Base-by-base conservation (phyloP, 441 rosid genomes). In the Gossypium trilobum region DNA sequence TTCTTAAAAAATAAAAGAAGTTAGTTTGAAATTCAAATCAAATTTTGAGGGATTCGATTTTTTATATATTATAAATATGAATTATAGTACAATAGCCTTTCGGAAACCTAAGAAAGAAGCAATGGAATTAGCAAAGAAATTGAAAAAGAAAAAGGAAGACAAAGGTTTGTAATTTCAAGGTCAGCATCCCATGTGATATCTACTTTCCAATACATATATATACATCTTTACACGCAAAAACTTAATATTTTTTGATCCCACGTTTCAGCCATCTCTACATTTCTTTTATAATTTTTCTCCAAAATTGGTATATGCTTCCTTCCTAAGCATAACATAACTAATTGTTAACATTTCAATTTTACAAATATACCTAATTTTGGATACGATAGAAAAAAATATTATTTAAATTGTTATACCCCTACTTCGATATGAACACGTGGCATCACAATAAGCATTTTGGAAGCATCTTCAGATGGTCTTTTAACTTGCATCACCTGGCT, bases 141-240 rank as follows among this genome's bases (percentile, higher is more conserved):
- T 57, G 14, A 22, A 22, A 22, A 14, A 16, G 6, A 16, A 5
- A 16, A 42, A 14, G 16, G 2, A 16, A 39, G 22, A 36, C 22
- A 44, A 56, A 65, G 31, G 51, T 62, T 81, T 14, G 29, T 51
- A 51, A 74, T 22, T 55, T 63, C 55, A 73, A 76, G 57, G 51
- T 70, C 42, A 20, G 82, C 84, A 82, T 55, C 72, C 77, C 87
- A 82, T 79, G 85, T 84, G 84, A 61, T 11, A 22, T 77, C 73
- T 73, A 79, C 89, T 79, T 78, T 82, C 75, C 73, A 76, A 50
- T 50, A 50, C 31, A 27, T 9, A 68, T 54, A 73, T 54, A 14
- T 0, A 8, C n/a, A 8, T 31, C 70, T 74, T 61, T 60, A 51
- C 75, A 77, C 74, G 75, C 75, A 74, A 59, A 66, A 75, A 55